phyloP scores from a whole-genome alignment of 2,329 filamentous ascomycete genomes.

The Herpotrichia juniperi region DNA sequence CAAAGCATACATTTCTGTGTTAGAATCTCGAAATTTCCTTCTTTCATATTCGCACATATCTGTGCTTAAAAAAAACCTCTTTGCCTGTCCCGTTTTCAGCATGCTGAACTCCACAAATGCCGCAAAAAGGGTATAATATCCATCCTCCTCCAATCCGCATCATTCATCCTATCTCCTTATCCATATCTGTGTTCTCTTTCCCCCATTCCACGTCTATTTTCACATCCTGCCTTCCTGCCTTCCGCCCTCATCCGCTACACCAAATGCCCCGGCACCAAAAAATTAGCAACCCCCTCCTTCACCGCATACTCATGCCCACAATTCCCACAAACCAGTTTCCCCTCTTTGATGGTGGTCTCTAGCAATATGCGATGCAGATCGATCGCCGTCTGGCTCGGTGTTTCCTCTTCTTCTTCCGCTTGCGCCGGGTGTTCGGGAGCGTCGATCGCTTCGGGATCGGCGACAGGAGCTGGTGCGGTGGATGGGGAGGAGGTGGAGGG shows the following conservation, averaged over 20 bases:
- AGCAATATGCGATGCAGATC: slow-evolving; percentile 83
- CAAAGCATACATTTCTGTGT: too few relatives aligned
- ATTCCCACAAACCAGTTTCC: slow-evolving; percentile 86
- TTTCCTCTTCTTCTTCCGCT: slow-evolving; percentile 36
- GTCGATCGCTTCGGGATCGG: slow-evolving; percentile 4
- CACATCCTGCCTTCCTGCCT: background rate
- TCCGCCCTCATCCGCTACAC: slow-evolving; percentile 54
- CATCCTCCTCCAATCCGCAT: slow-evolving; percentile 10
- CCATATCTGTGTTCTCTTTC: slow-evolving; percentile 4
- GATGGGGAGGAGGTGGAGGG: background rate
- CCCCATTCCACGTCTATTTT: background rate
- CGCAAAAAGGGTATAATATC: background rate
- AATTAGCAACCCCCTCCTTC: slow-evolving; percentile 96
- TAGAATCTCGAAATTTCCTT: too few relatives aligned
- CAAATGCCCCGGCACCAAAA: slow-evolving; percentile 89
- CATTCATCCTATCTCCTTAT: slow-evolving; percentile 15
- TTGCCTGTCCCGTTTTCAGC: background rate
- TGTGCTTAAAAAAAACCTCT: background rate
- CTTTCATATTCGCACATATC: too few relatives aligned
- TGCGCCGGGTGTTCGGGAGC: slow-evolving; percentile 48
- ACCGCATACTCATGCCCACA: slow-evolving; percentile 95
- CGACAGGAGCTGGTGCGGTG: background rate
- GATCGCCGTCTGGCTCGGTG: slow-evolving; percentile 71
- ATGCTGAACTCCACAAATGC: background rate
- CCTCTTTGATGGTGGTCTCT: slow-evolving; percentile 88